Evolutionary conservation across 1,139 yeast species (phyloP), one percentile per base, ranked within the genome.

Genomic region (Hansenula anomala): DNA sequence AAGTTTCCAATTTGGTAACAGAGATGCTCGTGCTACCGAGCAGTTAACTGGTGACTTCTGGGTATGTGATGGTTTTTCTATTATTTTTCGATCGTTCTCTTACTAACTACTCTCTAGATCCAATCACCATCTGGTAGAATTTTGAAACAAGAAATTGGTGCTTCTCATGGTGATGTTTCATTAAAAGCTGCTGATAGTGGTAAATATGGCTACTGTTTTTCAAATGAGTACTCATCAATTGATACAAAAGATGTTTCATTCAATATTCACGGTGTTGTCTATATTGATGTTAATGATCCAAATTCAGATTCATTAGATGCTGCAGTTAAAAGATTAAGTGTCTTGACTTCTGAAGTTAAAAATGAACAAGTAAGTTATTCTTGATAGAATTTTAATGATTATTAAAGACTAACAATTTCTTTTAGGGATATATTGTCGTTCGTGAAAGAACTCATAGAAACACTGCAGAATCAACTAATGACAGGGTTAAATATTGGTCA

Each of bases 401-500:
- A n/a, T n/a, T n/a, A 13, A 13, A 28, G 15, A 28, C 30, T 28
- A 28, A 28, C 30, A 16, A 28, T 10, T 3, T 17, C n/a, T n/a
- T 10, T 4, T 14, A 28, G 30, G 78, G 88, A 51, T 92, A 92
- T 67, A 82, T 92, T 56, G 95, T 89, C 36, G 89, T 92, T 46
- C 82, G 98, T 66, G 98, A 92, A 67, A 82, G 97, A 67, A 86
- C 95, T 26, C 98, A 92, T 66, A 85, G 98, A 75, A 92, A 92
- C 67, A 92, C 98, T 15, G 97, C 98, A 8, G 98, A 92, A 67
- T 84, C 95, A 23, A 92, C 98, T 38, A 92, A 92, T 65, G 83
- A 95, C 41, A 80, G 98, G 59, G 97, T 92, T 55, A 92, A 92
- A 67, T 92, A 95, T 89, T 92, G 98, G 98, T 86, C 96, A 23